Conservation (phyloP, 2,329 filamentous ascomycete species). For the Apiospora kogelbergensis region DNA sequence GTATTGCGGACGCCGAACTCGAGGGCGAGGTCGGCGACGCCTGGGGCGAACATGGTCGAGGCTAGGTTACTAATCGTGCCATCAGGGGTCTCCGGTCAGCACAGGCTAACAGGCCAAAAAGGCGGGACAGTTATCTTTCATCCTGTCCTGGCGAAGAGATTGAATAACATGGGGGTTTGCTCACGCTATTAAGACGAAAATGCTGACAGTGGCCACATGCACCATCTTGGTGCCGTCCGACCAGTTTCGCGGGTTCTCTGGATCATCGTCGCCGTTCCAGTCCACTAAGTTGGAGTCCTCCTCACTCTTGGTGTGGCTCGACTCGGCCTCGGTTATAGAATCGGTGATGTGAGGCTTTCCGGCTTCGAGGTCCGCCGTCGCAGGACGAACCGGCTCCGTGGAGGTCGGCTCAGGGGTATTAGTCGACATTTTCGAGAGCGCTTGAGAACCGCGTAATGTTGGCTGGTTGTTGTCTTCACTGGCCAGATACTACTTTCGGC, state of each 20-base stretch:
- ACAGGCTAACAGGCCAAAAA: not conserved
- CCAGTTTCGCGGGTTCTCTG: constrained; percentile 57
- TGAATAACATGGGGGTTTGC: not conserved
- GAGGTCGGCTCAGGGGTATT: not conserved
- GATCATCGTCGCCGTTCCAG: constrained; percentile 52
- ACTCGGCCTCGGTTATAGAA: not conserved
- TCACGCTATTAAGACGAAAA: constrained; percentile 41
- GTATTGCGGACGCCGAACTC: constrained; percentile 12
- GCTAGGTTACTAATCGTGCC: constrained; percentile 15
- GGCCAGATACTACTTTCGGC: no score
- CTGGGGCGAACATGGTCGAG: constrained; percentile 15
- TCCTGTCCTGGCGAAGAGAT: no score
- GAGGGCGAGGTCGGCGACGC: constrained; percentile 2
- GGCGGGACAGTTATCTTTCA: no score
- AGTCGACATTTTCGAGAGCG: not conserved
- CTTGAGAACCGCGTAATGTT: not conserved
- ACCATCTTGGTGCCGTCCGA: constrained; percentile 41
- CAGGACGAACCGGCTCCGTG: not conserved
- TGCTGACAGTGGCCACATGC: constrained; percentile 45
- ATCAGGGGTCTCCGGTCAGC: no score
- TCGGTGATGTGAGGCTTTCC: not conserved
- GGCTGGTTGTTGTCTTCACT: no score
- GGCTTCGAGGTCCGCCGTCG: not conserved
- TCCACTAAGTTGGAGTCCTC: constrained; percentile 48
- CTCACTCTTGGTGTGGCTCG: not conserved